Conservation (phyloP, 805 yeast species). For the Brettanomyces sp. region DNA sequence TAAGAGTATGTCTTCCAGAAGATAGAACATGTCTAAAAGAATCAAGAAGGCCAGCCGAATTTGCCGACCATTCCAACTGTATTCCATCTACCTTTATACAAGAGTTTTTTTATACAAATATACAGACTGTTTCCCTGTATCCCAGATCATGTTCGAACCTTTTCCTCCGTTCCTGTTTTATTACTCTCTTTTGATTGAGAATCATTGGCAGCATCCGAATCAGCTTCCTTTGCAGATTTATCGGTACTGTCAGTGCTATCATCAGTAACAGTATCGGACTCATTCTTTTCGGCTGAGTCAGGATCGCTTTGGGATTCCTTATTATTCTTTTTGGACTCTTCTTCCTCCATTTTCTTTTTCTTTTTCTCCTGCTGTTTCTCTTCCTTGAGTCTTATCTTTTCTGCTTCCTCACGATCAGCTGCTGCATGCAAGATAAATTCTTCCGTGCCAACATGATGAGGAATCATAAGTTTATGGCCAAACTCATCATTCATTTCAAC, state of each 20-base stretch:
- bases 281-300: neutral
- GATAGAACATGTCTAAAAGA: too few species aligned
- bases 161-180: too few species aligned
- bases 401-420: slow-evolving; percentile 16
- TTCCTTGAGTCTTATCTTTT: slow-evolving; percentile 11
- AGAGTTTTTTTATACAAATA: too few species aligned
- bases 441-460: slow-evolving; percentile 15
- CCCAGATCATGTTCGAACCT: too few species aligned
- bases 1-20: too few species aligned
- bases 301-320: neutral
- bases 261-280: neutral
- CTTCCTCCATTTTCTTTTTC: neutral
- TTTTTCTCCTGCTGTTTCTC: neutral
- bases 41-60: too few species aligned
- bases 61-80: too few species aligned
- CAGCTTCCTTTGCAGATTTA: neutral
- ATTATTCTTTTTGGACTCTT: neutral
- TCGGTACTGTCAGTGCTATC: neutral
- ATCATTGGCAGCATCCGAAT: too few species aligned
- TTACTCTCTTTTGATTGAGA: too few species aligned
- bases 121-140: too few species aligned
- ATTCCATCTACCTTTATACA: too few species aligned
- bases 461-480: slow-evolving; percentile 13
- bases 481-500: slow-evolving; percentile 11
- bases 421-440: slow-evolving; percentile 8